These are phyloP conservation scores for Cladosporium sp. DNA, from an alignment of 2,329 filamentous ascomycete species.

Conservation along the genomic window DNA sequence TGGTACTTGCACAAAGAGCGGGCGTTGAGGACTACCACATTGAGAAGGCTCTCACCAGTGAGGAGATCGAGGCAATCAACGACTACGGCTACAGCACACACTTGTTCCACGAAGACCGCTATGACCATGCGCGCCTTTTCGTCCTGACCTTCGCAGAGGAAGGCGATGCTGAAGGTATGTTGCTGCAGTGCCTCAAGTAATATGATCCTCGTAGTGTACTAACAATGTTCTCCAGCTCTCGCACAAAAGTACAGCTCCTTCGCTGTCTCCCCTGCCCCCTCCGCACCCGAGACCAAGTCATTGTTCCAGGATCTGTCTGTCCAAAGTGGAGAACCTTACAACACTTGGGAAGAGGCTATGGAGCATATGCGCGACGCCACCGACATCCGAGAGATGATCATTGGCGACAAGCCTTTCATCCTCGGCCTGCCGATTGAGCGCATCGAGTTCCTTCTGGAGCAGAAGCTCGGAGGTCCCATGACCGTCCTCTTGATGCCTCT, in stretches of 20 bases:
- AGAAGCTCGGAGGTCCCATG: constrained; percentile 11
- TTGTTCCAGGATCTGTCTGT: constrained; percentile 27
- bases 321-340: constrained; percentile 18
- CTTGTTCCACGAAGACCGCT: constrained; percentile 32
- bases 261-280: constrained; percentile 23
- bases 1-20: constrained; percentile 46
- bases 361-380: not conserved
- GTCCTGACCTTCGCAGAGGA: constrained; percentile 25
- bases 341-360: not conserved
- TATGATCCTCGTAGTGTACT: not conserved
- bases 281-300: constrained; percentile 17
- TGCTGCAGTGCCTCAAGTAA: not conserved
- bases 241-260: constrained; percentile 15
- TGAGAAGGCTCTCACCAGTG: constrained; percentile 34
- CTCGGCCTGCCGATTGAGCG: constrained; percentile 15
- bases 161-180: constrained; percentile 13
- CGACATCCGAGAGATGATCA: constrained; percentile 1
- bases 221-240: not conserved
- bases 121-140: constrained; percentile 7
- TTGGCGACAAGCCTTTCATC: constrained; percentile 17
- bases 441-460: constrained; percentile 9
- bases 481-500: constrained; percentile 20
- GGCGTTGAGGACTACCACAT: constrained; percentile 45
- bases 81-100: constrained; percentile 37
- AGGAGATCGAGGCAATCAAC: constrained; percentile 42